These are phyloP conservation scores for Ganoderma leucocontextum DNA, from an alignment of 1,284 basidiomycete genomes.

Conservation along the genomic window DNA sequence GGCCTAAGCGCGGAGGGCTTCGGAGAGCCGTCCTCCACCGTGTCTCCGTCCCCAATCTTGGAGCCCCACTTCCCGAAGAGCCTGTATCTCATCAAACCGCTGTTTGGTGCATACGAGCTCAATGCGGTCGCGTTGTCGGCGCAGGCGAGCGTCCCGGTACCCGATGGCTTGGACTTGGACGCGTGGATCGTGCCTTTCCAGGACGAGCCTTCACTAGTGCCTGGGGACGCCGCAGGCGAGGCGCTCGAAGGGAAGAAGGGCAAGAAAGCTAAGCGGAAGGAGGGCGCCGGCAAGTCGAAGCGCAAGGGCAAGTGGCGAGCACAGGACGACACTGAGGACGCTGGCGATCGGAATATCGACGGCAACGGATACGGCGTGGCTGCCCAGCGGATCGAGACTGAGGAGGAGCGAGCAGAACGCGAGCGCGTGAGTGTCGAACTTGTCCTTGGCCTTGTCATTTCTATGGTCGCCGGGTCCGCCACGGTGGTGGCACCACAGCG, in stretches of 20 bases:
- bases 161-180: conserved; percentile 88
- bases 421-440: conserved; percentile 57
- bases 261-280: conserved; percentile 58
- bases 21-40: conserved; percentile 38
- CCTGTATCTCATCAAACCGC: conserved; percentile 84
- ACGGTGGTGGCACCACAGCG: not conserved
- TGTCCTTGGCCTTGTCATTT: not conserved
- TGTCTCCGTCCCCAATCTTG: conserved; percentile 22
- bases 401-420: conserved; percentile 63
- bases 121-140: conserved; percentile 86
- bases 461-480: conserved; percentile 4
- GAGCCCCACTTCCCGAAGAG: conserved; percentile 85
- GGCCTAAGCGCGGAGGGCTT: conserved; percentile 44
- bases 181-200: conserved; percentile 75
- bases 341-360: conserved; percentile 51
- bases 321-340: not conserved
- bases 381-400: conserved; percentile 57
- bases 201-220: conserved; percentile 48
- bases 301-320: conserved; percentile 40
- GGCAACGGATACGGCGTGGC: conserved; percentile 27
- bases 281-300: conserved; percentile 42
- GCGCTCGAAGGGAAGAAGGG: conserved; percentile 45
- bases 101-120: conserved; percentile 85
- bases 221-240: conserved; percentile 43
- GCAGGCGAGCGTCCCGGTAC: conserved; percentile 83